Percentiles rank a stretch among this genome's conserved stretches.
These are phyloP conservation scores for Cyclotella sp. DNA, from an alignment of 108 stramenopile species.

Conservation along the genomic window DNA sequence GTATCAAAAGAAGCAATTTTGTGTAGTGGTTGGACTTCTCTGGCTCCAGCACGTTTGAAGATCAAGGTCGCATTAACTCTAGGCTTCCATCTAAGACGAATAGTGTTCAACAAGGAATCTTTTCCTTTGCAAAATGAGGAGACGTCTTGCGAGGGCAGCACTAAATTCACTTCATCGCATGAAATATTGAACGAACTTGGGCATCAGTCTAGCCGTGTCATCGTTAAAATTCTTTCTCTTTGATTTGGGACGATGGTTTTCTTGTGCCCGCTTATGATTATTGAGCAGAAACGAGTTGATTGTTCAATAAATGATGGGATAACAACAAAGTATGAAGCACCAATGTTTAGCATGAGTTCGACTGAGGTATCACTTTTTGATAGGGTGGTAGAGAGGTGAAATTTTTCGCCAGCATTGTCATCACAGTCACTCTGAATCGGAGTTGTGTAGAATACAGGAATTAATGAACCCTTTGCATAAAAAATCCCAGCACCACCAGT, in stretches of 20 bases:
- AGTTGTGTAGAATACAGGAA: neutral
- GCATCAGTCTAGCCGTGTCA: neutral
- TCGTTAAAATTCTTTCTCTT: neutral
- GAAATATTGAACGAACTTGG: neutral
- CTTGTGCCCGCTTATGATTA: neutral
- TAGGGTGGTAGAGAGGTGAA: neutral
- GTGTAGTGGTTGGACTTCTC: too few species aligned
- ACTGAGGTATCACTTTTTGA: neutral
- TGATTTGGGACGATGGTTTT: neutral
- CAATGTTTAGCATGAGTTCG: neutral
- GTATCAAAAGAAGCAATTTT: too few species aligned
- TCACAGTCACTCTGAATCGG: neutral
- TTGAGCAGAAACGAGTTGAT: neutral
- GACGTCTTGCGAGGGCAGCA: conserved; percentile 13
- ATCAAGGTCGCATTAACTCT: neutral
- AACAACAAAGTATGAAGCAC: neutral
- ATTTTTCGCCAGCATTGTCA: neutral
- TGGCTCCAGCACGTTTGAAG: too few species aligned
- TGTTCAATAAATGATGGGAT: conserved; percentile 1
- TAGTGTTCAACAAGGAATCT: neutral
- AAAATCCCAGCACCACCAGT: neutral
- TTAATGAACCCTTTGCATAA: neutral
- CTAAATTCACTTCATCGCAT: neutral
- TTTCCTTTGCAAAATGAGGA: neutral
- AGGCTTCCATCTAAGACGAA: conserved; percentile 14